Conservation (phyloP, 148 eudicot species). For the Rheum nobile region DNA sequence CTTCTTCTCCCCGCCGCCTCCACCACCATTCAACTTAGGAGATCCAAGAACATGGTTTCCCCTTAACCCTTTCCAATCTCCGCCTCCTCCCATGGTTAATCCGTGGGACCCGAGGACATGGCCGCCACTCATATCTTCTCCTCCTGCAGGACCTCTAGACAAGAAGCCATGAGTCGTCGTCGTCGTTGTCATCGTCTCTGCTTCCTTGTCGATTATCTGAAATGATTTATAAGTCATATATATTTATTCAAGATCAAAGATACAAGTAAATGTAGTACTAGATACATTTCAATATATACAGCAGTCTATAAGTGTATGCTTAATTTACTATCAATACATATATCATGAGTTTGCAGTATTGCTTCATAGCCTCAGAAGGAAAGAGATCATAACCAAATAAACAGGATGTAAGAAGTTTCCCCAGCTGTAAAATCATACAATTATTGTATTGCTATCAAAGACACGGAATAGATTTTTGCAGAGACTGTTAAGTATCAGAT, state of each 20-base stretch:
- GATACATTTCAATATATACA: constrained; percentile 5
- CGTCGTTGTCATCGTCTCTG: too few relatives aligned
- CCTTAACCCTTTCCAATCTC: neutral
- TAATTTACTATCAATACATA: neutral
- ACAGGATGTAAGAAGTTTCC: neutral
- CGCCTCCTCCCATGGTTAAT: constrained; percentile 8
- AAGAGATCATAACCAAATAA: neutral
- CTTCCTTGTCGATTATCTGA: neutral
- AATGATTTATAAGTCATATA: neutral
- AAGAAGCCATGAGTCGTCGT: neutral
- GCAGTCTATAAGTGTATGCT: neutral
- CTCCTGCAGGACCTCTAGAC: neutral
- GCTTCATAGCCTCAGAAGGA: neutral
- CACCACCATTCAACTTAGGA: constrained; percentile 9
- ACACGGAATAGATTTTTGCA: neutral
- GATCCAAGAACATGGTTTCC: constrained; percentile 13
- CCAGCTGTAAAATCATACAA: neutral
- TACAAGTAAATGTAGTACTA: neutral
- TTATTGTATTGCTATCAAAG: neutral
- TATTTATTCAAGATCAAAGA: neutral
- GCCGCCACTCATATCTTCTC: constrained; percentile 1
- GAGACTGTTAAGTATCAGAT: neutral
- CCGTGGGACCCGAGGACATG: constrained; percentile 8
- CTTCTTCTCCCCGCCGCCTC: constrained; percentile 1
- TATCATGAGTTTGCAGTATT: constrained; percentile 4